Base-by-base conservation (phyloP, 2,329 filamentous ascomycete genomes). In the Bipolaris victoriae region DNA sequence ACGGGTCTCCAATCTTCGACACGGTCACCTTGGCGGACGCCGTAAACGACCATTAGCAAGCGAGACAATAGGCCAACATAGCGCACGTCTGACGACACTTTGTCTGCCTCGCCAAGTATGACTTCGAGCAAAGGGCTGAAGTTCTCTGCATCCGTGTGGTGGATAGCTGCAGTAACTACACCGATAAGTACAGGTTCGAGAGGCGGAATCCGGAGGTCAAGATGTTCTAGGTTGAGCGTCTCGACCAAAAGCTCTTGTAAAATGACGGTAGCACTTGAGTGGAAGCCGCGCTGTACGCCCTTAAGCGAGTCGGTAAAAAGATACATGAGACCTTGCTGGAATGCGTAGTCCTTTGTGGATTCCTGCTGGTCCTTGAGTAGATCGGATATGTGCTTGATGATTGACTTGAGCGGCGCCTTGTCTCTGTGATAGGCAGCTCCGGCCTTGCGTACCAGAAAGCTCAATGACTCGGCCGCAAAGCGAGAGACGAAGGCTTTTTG, bases 401-500 rank as follows among this genome's bases (percentile, higher is more conserved):
- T 87, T 11, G 83, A 78, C 11, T 85, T 81, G 35, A 99, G 81
- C 0, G 92, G 86, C 24, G 82, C 85, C 48, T 78, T 78, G 63
- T 94, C 90, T 64, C 91, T 88, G 62, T 91, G 86, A 53, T 91
- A 91, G 2, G 88, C 84, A 15, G 89, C 84, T 2, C 90, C 93
- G 6, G 93, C 90, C 78, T 97, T 98, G 70, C 92, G 90, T 18
- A 99, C 84, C 18, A 99, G 81, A 71, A 98, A 99, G 65, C 93
- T 97, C 80, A 99, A 84, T 2, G 95, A 91, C 78, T 99, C 95
- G 24, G 95, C 95, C 11, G 94, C 91, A 76, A 98, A 99, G 52
- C 93, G 87, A 22, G 91, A 89, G 64, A 97, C 91, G 76, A 97
- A 93, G 15, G 88, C 86, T 63, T 94, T 95, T 63, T 94, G 91